Evolutionary conservation across 1,284 basidiomycete genomes (phyloP).

Genomic region (Cryptococcus sp.): DNA sequence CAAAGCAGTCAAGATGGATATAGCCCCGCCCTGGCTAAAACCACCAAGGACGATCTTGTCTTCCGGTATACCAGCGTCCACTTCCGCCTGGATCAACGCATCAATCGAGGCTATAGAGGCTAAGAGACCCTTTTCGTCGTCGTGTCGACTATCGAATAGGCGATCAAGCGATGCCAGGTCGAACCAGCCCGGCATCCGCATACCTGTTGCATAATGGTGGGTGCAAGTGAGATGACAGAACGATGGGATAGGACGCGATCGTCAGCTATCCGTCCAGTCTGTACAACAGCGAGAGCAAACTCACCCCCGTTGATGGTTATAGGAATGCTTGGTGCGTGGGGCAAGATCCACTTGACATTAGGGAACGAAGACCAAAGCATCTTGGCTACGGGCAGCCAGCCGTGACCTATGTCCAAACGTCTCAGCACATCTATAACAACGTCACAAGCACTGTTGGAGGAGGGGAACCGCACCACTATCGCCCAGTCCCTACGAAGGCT

Average conservation of each 20-base stretch:
- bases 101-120: slow-evolving; percentile 65
- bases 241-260: neutral
- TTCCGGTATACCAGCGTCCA: slow-evolving; percentile 65
- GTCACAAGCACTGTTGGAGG: neutral
- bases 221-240: neutral
- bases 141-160: slow-evolving; percentile 62
- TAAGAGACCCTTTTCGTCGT: slow-evolving; percentile 70
- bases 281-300: neutral
- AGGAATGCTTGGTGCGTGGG: slow-evolving; percentile 65
- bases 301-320: slow-evolving; percentile 51
- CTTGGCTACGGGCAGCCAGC: slow-evolving; percentile 76
- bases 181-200: slow-evolving; percentile 61
- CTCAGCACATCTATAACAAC: neutral
- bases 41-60: slow-evolving; percentile 67
- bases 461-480: slow-evolving; percentile 37
- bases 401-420: slow-evolving; percentile 56
- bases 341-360: slow-evolving; percentile 81
- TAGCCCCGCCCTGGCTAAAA: slow-evolving; percentile 84
- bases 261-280: neutral
- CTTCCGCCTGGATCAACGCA: slow-evolving; percentile 70
- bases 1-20: slow-evolving; percentile 72
- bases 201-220: slow-evolving; percentile 19
- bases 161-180: slow-evolving; percentile 69
- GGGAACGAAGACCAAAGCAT: slow-evolving; percentile 62
- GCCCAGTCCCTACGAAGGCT: slow-evolving; percentile 40